phyloP scores from a whole-genome alignment of 2,329 filamentous ascomycete species.

The Fusarium stilboides region DNA sequence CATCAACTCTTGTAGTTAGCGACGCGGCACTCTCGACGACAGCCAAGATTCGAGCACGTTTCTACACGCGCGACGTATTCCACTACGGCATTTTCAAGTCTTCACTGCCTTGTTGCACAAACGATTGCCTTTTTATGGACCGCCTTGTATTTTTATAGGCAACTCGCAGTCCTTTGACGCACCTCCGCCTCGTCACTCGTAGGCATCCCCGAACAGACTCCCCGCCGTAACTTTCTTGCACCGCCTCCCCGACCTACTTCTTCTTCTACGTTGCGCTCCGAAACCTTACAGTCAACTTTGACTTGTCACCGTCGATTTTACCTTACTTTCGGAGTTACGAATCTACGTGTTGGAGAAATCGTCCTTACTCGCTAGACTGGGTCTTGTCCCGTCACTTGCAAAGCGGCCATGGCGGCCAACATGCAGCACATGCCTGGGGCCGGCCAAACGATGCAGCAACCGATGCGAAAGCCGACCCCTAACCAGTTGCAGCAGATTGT shows the following conservation, averaged over 20 bases:
- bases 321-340: constrained; percentile 9
- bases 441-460: constrained; percentile 63
- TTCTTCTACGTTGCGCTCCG: not conserved
- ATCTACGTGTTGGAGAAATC: constrained; percentile 21
- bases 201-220: constrained; percentile 10
- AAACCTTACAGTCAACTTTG: constrained; percentile 4
- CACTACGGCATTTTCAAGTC: constrained; percentile 21
- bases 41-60: constrained; percentile 10
- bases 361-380: constrained; percentile 34
- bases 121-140: constrained; percentile 53
- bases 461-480: constrained; percentile 54
- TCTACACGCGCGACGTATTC: constrained; percentile 35
- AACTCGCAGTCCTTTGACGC: constrained; percentile 48
- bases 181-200: constrained; percentile 37
- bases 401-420: constrained; percentile 72
- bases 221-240: constrained; percentile 26
- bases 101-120: constrained; percentile 40
- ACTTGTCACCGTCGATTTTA: constrained; percentile 1
- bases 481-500: constrained; percentile 58
- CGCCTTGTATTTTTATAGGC: constrained; percentile 51
- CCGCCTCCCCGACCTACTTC: constrained; percentile 16
- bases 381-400: constrained; percentile 36
- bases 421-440: constrained; percentile 70
- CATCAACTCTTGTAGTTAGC: constrained; percentile 23
- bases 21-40: constrained; percentile 22